Percentiles rank a stretch among this genome's conserved stretches.
Conservation (phyloP, 2,329 filamentous ascomycete species). For the Neurospora sp. region DNA sequence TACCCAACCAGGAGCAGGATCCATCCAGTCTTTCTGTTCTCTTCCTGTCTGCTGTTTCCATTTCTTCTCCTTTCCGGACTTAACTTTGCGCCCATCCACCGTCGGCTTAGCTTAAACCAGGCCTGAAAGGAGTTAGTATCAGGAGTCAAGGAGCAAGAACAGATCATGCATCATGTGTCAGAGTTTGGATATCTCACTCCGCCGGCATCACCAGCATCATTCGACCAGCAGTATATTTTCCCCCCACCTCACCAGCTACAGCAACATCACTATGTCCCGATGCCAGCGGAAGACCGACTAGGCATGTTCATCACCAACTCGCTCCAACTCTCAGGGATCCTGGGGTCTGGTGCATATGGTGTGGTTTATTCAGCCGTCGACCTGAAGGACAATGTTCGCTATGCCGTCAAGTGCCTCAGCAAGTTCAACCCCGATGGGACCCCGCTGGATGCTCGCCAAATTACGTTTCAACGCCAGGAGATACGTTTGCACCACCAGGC, state of each 20-base stretch:
- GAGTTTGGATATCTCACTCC: constrained; percentile 48
- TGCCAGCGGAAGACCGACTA: constrained; percentile 73
- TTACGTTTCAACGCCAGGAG: constrained; percentile 85
- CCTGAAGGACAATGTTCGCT: constrained; percentile 68
- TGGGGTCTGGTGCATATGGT: constrained; percentile 92
- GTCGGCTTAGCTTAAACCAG: neutral
- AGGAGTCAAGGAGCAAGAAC: constrained; percentile 16
- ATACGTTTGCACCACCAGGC: constrained; percentile 86
- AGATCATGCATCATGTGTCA: constrained; percentile 52
- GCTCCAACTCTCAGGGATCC: constrained; percentile 72
- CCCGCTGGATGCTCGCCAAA: constrained; percentile 72
- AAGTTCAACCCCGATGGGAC: constrained; percentile 67
- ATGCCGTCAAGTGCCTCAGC: constrained; percentile 95
- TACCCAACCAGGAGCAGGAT: neutral
- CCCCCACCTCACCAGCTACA: constrained; percentile 27
- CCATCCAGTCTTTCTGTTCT: constrained; percentile 8
- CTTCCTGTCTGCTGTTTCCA: constrained; percentile 8
- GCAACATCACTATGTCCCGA: constrained; percentile 41
- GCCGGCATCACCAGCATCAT: constrained; percentile 42
- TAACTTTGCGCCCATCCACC: constrained; percentile 4
- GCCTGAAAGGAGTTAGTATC: constrained; percentile 9
- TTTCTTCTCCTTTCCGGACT: constrained; percentile 8
- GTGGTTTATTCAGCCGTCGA: constrained; percentile 89
- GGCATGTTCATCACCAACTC: constrained; percentile 75
- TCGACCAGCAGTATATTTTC: constrained; percentile 38